Percentiles rank a stretch among this genome's conserved stretches.
Conservation (phyloP, 331 rosid species). For the Malus hybrid region DNA sequence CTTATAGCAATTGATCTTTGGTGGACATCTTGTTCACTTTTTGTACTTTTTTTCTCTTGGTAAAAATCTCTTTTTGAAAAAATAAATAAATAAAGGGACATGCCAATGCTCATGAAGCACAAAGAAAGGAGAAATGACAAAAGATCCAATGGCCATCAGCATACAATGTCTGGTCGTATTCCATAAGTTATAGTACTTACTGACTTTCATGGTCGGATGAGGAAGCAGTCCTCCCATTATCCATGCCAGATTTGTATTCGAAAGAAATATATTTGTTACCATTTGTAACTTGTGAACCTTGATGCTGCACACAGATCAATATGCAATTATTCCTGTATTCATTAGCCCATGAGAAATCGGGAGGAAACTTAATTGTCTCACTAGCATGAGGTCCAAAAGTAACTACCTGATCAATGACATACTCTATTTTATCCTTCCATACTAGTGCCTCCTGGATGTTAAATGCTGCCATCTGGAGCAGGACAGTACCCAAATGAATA, state of each 20-base stretch:
- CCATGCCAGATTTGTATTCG: conserved; percentile 99
- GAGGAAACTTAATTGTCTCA: neutral
- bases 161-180: neutral
- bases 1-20: no score
- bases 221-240: conserved; percentile 92
- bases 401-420: conserved; percentile 89
- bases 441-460: conserved; percentile 95
- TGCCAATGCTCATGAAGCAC: neutral
- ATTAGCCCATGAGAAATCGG: conserved; percentile 7
- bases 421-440: conserved; percentile 91
- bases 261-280: conserved; percentile 93
- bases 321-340: conserved; percentile 21
- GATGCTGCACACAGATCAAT: conserved; percentile 65
- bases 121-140: neutral
- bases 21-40: no score
- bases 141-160: neutral
- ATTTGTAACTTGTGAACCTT: conserved; percentile 77
- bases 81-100: neutral
- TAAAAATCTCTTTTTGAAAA: no score
- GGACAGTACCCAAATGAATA: conserved; percentile 12
- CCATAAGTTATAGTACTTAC: conserved; percentile 41
- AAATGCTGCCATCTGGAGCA: conserved; percentile 93
- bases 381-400: neutral
- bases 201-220: conserved; percentile 98
- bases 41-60: no score